These are phyloP conservation scores for Mortierella sp. DNA, from an alignment of 371 early-diverging fungal species.

Conservation along the genomic window DNA sequence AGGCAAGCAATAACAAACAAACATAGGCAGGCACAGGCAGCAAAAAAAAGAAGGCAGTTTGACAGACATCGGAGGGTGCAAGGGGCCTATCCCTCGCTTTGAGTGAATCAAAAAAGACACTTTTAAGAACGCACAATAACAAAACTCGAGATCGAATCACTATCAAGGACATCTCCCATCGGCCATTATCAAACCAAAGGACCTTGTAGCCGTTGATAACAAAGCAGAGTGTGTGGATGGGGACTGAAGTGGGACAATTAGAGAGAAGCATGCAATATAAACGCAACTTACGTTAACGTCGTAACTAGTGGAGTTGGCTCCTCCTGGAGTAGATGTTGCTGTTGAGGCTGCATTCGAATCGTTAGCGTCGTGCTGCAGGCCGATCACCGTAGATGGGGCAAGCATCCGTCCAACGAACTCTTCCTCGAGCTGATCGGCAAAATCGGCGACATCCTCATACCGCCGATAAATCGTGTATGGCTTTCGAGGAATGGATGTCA, in stretches of 20 bases:
- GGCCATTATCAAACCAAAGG: too few relatives aligned
- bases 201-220: background rate
- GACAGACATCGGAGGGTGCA: background rate
- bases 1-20: too few relatives aligned
- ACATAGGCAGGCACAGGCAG: background rate
- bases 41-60: background rate
- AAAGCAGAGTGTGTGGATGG: background rate
- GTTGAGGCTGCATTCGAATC: background rate
- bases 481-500: conserved; percentile 40
- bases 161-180: background rate
- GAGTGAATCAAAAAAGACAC: background rate
- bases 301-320: background rate
- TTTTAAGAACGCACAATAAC: background rate
- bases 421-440: conserved; percentile 53
- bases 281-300: conserved; percentile 10
- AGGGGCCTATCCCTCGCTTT: background rate
- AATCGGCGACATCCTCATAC: conserved; percentile 52
- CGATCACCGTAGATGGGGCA: background rate
- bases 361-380: background rate
- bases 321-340: background rate
- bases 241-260: too few relatives aligned
- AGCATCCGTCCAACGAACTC: conserved; percentile 26
- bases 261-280: background rate
- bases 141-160: background rate
- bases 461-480: conserved; percentile 46